Base-by-base conservation (phyloP, 2,329 filamentous ascomycete genomes). In the Cryphonectria carpinicola region DNA sequence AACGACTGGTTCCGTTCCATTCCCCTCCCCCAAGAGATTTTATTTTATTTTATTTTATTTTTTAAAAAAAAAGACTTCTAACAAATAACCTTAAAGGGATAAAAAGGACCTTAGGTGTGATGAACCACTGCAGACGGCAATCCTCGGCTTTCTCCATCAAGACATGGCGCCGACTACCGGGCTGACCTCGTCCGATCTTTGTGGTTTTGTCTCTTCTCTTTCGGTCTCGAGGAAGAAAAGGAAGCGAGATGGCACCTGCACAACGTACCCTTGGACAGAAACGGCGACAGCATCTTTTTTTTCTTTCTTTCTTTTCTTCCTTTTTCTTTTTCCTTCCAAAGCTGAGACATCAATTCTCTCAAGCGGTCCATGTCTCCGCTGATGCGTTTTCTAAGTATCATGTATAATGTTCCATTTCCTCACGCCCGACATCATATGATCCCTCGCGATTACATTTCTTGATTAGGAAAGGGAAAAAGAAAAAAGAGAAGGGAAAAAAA, bases 91-190 rank as follows among this genome's bases (percentile, higher is more conserved):
- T 32, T 22, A n/a, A 56, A 56, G 32, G 32, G 14, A 19, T 4
- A 35, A 49, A 22, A 49, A 49, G 22, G 43, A 56, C 52, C 11
- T 17, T 56, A 11, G n/a, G 25, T n/a, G 52, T 28, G 52, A 25
- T 56, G 52, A 25, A 32, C 19, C 54, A 32, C 32, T 32, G 32
- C 32, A 58, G 25, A 32, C 17, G 54, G 54, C 14, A 58, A 17
- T 8, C 54, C 25, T 58, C 35, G 19, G 60, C 37, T n/a, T 62
- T n/a, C 58, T 62, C 60, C 13, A 62, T 62, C n/a, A 22, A 41
- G 60, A 62, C 17, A 35, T 62, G 60, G 35, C n/a, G 60, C 60
- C 60, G 35, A 62, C 35, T 39, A 39, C 60, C 32, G 35, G 52
- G 10, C 35, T 62, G 19, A 39, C 60, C 35, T 41, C 6, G 37